Percentiles rank a stretch among this genome's conserved stretches.
Conservation (phyloP, 2,329 filamentous ascomycete genomes). For the Aspergillus floridensis region DNA sequence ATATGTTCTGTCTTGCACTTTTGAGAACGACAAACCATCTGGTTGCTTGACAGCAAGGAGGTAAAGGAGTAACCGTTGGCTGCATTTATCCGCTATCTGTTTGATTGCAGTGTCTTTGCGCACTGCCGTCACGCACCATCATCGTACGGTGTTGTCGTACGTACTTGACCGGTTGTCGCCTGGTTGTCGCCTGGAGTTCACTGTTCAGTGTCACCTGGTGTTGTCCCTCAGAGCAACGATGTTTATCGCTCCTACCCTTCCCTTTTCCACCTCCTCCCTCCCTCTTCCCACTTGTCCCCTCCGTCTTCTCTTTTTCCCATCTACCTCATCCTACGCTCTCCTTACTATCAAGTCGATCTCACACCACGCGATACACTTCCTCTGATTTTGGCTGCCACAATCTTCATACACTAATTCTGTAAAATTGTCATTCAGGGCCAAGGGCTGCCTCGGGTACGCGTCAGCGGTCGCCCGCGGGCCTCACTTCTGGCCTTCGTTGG, state of each 20-base stretch:
- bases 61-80: neutral
- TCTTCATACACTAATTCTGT: neutral
- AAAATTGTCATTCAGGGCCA: neutral
- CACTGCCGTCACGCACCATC: too few species aligned
- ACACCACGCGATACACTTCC: neutral
- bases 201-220: neutral
- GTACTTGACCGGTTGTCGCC: too few species aligned
- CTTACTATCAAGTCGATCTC: neutral
- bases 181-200: too few species aligned
- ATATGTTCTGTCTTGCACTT: neutral
- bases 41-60: too few species aligned
- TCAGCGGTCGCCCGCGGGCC: neutral
- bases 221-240: neutral
- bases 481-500: neutral
- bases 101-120: neutral
- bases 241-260: neutral
- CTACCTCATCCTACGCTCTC: neutral
- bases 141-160: too few species aligned
- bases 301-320: neutral
- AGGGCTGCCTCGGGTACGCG: neutral
- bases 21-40: neutral
- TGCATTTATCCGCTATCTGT: constrained; percentile 5
- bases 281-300: neutral
- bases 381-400: neutral
- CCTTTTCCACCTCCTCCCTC: neutral